A percentile compares a stretch with the other conserved stretches of the same genome.
Conservation (phyloP, 1,284 basidiomycete species). For the Mycena citricolor region DNA sequence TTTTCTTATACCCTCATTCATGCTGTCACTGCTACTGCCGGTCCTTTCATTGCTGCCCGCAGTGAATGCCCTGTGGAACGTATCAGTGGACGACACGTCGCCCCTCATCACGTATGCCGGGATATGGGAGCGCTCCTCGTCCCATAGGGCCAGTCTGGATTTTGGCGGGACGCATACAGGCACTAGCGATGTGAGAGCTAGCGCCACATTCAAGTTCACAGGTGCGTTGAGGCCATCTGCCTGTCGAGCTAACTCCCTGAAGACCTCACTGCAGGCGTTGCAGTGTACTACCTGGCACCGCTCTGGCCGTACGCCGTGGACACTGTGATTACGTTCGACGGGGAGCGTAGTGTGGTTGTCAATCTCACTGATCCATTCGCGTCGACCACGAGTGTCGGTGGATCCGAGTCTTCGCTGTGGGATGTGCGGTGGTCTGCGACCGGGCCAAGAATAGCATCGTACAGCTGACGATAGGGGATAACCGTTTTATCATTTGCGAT, state of each 20-base stretch:
- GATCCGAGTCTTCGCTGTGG: constrained; percentile 17
- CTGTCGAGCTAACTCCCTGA: neutral
- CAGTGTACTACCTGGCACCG: constrained; percentile 36
- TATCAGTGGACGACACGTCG: constrained; percentile 15
- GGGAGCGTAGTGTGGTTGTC: constrained; percentile 18
- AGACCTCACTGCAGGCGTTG: constrained; percentile 26
- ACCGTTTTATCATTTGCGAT: constrained; percentile 6
- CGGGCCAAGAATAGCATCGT: constrained; percentile 17
- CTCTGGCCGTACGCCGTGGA: constrained; percentile 35
- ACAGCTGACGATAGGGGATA: constrained; percentile 11
- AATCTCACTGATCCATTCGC: constrained; percentile 28
- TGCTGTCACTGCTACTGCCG: constrained; percentile 7
- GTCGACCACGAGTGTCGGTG: constrained; percentile 8
- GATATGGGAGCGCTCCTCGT: constrained; percentile 1
- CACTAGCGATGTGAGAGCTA: constrained; percentile 34
- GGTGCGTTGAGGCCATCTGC: constrained; percentile 5
- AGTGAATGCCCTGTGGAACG: constrained; percentile 7
- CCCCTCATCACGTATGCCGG: constrained; percentile 12
- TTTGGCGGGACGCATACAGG: constrained; percentile 37
- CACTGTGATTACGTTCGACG: constrained; percentile 29
- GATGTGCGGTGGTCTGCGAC: constrained; percentile 19
- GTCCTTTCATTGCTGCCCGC: constrained; percentile 2
- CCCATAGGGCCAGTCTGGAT: constrained; percentile 23
- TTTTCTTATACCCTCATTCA: too few relatives aligned
- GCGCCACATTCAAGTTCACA: constrained; percentile 38